Conservation (phyloP, 371 early-diverging fungal species). For the Massospora cicadina region DNA sequence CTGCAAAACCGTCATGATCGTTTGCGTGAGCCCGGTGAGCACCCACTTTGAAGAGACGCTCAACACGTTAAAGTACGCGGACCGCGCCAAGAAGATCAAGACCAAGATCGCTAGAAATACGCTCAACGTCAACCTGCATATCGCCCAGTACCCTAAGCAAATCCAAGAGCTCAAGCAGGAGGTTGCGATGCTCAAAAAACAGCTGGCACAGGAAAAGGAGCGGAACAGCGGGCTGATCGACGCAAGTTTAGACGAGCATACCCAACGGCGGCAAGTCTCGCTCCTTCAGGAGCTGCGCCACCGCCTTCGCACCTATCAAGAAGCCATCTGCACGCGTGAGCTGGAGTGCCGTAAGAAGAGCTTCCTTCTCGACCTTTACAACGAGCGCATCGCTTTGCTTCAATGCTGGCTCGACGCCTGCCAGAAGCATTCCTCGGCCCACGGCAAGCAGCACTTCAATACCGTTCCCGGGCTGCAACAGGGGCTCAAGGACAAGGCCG, state of each 20-base stretch:
- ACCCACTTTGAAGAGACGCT: slow-evolving; percentile 63
- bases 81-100: slow-evolving; percentile 58
- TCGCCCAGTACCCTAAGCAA: slow-evolving; percentile 35
- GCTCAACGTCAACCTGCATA: slow-evolving; percentile 27
- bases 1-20: slow-evolving; percentile 73
- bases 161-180: slow-evolving; percentile 30
- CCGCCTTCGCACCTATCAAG: neutral
- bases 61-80: slow-evolving; percentile 81
- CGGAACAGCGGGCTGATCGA: neutral
- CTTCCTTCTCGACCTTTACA: neutral
- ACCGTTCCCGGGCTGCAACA: neutral
- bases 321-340: neutral
- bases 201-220: slow-evolving; percentile 18
- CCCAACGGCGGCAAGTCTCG: neutral
- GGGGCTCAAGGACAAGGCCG: neutral
- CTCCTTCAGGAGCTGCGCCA: neutral
- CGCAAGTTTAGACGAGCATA: neutral
- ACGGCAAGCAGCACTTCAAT: neutral
- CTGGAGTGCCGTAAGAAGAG: neutral
- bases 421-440: neutral
- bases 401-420: neutral
- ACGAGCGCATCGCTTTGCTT: neutral
- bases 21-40: slow-evolving; percentile 52
- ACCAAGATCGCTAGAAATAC: slow-evolving; percentile 36
- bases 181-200: slow-evolving; percentile 46